Base-by-base conservation (phyloP, 768 basidiomycete genomes). In the Tulasnella sp. region DNA sequence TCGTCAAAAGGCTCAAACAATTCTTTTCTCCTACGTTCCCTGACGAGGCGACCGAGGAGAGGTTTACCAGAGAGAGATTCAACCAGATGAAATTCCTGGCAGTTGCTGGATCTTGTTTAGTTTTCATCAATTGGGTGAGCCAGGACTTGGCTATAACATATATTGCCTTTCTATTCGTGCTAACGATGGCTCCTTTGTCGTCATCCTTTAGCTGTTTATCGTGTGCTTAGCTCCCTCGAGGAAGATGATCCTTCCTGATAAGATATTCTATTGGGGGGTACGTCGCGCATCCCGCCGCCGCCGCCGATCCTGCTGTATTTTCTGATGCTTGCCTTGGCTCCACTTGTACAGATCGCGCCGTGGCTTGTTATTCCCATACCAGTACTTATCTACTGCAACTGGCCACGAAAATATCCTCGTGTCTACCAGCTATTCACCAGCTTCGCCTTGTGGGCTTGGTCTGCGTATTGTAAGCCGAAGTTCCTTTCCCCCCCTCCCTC, bases 111-210 rank as follows among this genome's bases (percentile, higher is more conserved):
- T 44, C 75, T 16, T 31, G 83, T 10, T 86, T 83, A 72, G 81
- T 85, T 74, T 68, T 84, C 38, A 24, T 85, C 31, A 85, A 85
- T 77, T 86, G 85, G 85, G 82, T 85, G 1, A 79, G 10, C 6
- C 40, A 40, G 84, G 42, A 83, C 82, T 68, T 81, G 7, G 46
- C 46, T 3, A 21, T 48, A 48, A n/a, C 19, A 16, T 34, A 27
- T 16, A 7, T 24, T 21, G 10, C 40, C 27, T 14, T 68, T 12
- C 18, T 40, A 16, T 62, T 48, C n/a, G 34, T 19, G 16, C 27
- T 18, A 16, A 48, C 9, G 31, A 27, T 36, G 36, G 16, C 10
- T 71, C n/a, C 71, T 10, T 77, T 42, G 3, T 42, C 42, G 42
- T 14, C 42, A 10, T 14, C 3, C 31, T 34, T 52, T 42, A 46